These are phyloP conservation scores for Calocybe gangraenosa DNA, from an alignment of 768 basidiomycete genomes.

Conservation along the genomic window DNA sequence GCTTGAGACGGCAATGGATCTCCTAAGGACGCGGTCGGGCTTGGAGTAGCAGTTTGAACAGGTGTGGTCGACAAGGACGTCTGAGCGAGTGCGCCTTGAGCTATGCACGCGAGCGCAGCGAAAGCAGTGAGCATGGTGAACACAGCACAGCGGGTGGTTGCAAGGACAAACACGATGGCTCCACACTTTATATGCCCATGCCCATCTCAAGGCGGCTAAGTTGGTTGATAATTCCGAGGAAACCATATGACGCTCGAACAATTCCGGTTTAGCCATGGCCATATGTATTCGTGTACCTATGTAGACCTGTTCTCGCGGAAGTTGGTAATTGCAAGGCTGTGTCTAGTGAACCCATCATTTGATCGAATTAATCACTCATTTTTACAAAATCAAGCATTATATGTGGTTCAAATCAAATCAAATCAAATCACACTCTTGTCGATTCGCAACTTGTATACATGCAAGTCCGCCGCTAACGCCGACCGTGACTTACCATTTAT, in stretches of 20 bases:
- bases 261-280: too few relatives aligned
- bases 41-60: conserved; percentile 60
- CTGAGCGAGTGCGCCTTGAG: conserved; percentile 15
- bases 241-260: too few relatives aligned
- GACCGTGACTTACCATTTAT: neutral
- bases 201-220: too few relatives aligned
- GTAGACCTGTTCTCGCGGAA: too few relatives aligned
- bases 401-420: too few relatives aligned
- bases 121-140: conserved; percentile 22
- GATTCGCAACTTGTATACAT: neutral
- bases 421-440: too few relatives aligned
- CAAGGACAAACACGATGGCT: neutral
- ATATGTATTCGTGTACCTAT: too few relatives aligned
- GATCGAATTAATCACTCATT: too few relatives aligned
- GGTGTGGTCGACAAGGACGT: conserved; percentile 28
- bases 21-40: conserved; percentile 51
- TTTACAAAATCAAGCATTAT: too few relatives aligned
- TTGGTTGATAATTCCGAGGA: too few relatives aligned
- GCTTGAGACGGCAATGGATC: conserved; percentile 61
- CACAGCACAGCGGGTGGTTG: neutral
- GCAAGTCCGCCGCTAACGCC: neutral
- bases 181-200: conserved; percentile 4
- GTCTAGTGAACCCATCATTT: too few relatives aligned
- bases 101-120: conserved; percentile 14
- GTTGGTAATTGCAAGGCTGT: too few relatives aligned